Base-by-base conservation (phyloP, 768 basidiomycete genomes). In the Mycena olivaceomarginata region DNA sequence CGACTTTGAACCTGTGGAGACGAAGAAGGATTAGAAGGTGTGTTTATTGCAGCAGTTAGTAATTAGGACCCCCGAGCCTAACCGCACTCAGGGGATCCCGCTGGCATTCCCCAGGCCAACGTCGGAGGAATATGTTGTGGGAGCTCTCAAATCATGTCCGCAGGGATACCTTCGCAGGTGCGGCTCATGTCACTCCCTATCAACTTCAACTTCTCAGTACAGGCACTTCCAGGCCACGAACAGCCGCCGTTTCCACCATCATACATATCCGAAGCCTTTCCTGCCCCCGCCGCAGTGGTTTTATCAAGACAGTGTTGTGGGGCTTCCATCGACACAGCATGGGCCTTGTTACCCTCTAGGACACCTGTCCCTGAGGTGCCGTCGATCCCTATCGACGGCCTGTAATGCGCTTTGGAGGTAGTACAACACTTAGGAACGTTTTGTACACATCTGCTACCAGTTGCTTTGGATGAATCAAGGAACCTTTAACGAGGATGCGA, bases 141-240 rank as follows among this genome's bases (percentile, higher is more conserved):
- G 56, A 31, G 60, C 13, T 53, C 39, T 51, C 66, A 43, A 69
- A 63, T 51, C 41, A 15, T 46, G 41, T 37, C 46, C 22, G 69
- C 43, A n/a, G 69, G 69, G 69, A 70, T 60, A 10, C 60, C 70
- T 15, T 72, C 8, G 40, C 31, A 16, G 65, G 72, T 41, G 25
- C 72, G 41, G 64, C 20, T 66, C 46, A 31, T n/a, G 39, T 43
- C 15, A 11, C 51, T 40, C 64, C 53, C 12, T 39, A 20, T 12
- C 53, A 31, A 73, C 72, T 73, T 73, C 63, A 73, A 64, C 72
- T 39, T 73, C 72, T 73, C 72, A 39, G 72, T 64, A 73, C 72
- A n/a, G 72, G 72, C 64, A 73, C 70, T 13, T 63, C 70, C 66
- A 57, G 59, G 70, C 45, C 70, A 62, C 43, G 60, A 70, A 48